phyloP scores from a whole-genome alignment of 805 yeast genomes.

The Ogataea neopini region DNA sequence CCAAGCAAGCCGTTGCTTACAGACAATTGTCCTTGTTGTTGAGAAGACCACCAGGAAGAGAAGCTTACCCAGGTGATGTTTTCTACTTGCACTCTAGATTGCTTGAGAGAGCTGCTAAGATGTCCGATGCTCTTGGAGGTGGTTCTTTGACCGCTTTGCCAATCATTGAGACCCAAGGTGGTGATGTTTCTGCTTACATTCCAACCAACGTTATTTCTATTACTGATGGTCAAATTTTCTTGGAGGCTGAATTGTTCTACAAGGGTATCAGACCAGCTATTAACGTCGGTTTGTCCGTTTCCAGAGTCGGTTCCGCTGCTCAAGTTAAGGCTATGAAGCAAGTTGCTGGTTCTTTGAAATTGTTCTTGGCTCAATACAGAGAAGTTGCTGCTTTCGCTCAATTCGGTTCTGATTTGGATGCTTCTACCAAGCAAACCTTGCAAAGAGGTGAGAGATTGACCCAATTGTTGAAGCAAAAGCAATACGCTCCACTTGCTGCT shows the following conservation, averaged over 20 bases:
- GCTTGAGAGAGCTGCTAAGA: conserved; percentile 97
- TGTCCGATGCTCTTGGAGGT: conserved; percentile 85
- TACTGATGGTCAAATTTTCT: conserved; percentile 97
- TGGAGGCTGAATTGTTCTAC: conserved; percentile 99
- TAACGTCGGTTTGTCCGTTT: conserved; percentile 99
- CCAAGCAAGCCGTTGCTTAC: conserved; percentile 99
- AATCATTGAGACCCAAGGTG: conserved; percentile 97
- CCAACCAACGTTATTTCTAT: conserved; percentile 98
- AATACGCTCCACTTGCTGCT: conserved; percentile 94
- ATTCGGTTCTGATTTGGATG: conserved; percentile 99
- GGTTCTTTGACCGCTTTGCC: conserved; percentile 97
- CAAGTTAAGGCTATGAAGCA: conserved; percentile 99
- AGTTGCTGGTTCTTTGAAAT: conserved; percentile 99
- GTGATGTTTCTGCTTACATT: conserved; percentile 97
- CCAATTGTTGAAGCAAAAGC: conserved; percentile 97
- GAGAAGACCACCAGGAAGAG: conserved; percentile 97
- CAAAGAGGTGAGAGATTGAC: conserved; percentile 99
- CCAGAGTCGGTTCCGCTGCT: conserved; percentile 99
- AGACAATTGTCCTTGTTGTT: conserved; percentile 97
- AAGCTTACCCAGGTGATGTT: conserved; percentile 97
- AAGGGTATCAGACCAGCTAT: conserved; percentile 99
- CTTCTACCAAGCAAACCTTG: conserved; percentile 98
- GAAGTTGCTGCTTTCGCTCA: conserved; percentile 99
- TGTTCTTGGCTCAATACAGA: conserved; percentile 99
- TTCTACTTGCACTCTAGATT: conserved; percentile 94